Percentiles rank a stretch among this genome's conserved stretches.
Conservation (phyloP, 192 early-diverging fungal genomes). For the Coemansia aciculifera region DNA sequence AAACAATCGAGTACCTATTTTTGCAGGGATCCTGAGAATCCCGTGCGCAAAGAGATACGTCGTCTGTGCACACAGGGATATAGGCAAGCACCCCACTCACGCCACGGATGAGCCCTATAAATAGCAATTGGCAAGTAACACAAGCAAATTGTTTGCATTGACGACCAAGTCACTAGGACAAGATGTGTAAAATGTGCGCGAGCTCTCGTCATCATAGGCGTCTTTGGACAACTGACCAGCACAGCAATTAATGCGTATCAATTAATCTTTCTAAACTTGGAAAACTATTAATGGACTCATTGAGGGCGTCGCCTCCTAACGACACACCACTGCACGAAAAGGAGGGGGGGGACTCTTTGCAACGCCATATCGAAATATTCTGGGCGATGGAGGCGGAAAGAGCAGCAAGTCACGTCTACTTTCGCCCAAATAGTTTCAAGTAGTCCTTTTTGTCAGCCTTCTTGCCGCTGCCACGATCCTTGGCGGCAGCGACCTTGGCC, state of each 20-base stretch:
- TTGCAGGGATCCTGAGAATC: background rate
- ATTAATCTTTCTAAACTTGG: background rate
- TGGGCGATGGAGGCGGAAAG: background rate
- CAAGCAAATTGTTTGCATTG: background rate
- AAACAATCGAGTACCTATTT: conserved; percentile 9
- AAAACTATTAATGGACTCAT: background rate
- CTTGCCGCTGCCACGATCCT: background rate
- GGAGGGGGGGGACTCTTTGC: background rate
- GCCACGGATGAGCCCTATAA: conserved; percentile 5
- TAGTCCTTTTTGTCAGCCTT: conserved; percentile 23
- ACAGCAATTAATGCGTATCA: conserved; percentile 2
- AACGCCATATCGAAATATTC: background rate
- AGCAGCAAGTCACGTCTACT: background rate
- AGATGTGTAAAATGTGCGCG: no score
- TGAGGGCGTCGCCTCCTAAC: background rate
- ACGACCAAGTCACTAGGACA: background rate
- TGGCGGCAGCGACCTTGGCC: conserved; percentile 27
- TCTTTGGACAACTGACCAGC: background rate
- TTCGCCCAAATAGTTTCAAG: conserved; percentile 34
- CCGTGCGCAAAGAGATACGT: background rate
- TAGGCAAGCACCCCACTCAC: background rate
- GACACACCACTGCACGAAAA: background rate
- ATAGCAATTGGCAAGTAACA: background rate
- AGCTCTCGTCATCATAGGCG: no score
- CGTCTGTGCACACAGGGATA: conserved; percentile 1